Percentiles rank a stretch among this genome's conserved stretches.
phyloP scores from a whole-genome alignment of 305 asterid genomes.

The Fraxinus floribunda region DNA sequence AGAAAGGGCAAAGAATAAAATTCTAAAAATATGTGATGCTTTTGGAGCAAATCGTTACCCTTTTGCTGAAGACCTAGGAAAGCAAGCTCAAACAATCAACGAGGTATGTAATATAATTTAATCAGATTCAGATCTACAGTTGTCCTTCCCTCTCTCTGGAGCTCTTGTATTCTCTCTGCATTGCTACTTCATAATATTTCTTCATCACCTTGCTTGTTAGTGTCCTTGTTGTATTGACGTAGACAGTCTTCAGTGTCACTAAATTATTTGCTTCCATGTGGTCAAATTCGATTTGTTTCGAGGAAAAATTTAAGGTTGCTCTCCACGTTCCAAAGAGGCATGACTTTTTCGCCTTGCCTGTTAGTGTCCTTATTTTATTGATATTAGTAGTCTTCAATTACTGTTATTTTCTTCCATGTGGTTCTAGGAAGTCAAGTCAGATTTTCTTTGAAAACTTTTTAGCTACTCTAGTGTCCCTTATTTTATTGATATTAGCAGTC shows the following conservation, averaged over 20 bases:
- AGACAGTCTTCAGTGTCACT: not conserved
- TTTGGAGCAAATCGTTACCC: conserved; percentile 98
- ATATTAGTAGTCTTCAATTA: not conserved
- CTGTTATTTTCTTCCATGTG: not conserved
- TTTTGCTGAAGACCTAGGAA: conserved; percentile 68
- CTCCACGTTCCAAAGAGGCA: not conserved
- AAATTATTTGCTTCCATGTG: not conserved
- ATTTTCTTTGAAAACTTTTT: not conserved
- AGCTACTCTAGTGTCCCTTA: not conserved
- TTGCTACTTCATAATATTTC: conserved; percentile 3
- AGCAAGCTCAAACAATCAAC: conserved; percentile 70
- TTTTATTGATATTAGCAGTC: not conserved
- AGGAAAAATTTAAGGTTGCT: not conserved
- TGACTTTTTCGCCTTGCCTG: not conserved
- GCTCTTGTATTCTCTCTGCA: not conserved
- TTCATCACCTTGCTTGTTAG: conserved; percentile 8
- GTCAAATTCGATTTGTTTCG: not conserved
- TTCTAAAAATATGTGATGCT: conserved; percentile 96
- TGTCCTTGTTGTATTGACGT: not conserved
- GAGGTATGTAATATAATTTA: conserved; percentile 52
- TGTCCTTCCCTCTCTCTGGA: not conserved
- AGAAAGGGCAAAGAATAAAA: conserved; percentile 84
- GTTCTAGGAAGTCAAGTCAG: not conserved
- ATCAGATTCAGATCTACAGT: not conserved
- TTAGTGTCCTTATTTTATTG: not conserved